A percentile compares a stretch with the other conserved stretches of the same genome.
These are phyloP conservation scores for Arthroderma uncinatum DNA, from an alignment of 2,329 filamentous ascomycete genomes.

Conservation along the genomic window DNA sequence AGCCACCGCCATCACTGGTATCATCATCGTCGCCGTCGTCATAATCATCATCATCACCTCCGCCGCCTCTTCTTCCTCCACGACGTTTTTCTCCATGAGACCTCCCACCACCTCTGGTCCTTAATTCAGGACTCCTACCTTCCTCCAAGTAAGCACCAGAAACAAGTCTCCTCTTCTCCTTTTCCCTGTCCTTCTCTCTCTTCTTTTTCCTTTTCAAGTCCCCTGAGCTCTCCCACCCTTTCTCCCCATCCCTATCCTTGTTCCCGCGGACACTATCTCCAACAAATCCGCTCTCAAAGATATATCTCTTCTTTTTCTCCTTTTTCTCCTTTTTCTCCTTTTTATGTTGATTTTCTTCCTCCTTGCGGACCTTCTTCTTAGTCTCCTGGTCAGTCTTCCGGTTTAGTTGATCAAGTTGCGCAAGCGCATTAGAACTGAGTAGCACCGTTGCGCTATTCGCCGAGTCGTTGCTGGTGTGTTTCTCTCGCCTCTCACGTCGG, in stretches of 20 bases:
- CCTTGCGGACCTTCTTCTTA: slow-evolving; percentile 32
- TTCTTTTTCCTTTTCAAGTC: slow-evolving; percentile 16
- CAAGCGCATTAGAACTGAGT: slow-evolving; percentile 48
- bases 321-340: slow-evolving; percentile 29
- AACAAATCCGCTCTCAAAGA: slow-evolving; percentile 6
- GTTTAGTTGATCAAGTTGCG: slow-evolving; percentile 54
- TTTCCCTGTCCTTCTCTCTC: slow-evolving; percentile 19
- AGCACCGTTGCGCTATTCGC: slow-evolving; percentile 34
- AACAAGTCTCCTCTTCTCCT: slow-evolving; percentile 49
- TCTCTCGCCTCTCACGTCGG: slow-evolving; percentile 20
- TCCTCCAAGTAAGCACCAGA: slow-evolving; percentile 62
- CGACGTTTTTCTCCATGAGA: slow-evolving; percentile 38
- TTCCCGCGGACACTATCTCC: background rate
- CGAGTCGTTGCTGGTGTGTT: slow-evolving; percentile 33
- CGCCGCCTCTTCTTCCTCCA: slow-evolving; percentile 28
- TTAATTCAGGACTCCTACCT: slow-evolving; percentile 43
- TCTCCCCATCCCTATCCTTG: slow-evolving; percentile 18
- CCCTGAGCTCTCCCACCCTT: slow-evolving; percentile 16
- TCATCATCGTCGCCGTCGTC: slow-evolving; percentile 28
- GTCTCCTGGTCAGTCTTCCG: slow-evolving; percentile 41
- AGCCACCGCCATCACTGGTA: slow-evolving; percentile 26
- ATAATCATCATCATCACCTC: slow-evolving; percentile 22
- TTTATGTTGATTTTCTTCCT: slow-evolving; percentile 14
- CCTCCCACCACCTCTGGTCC: slow-evolving; percentile 38
- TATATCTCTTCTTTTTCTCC: slow-evolving; percentile 19